These are phyloP conservation scores for Zygoascus hellenicus DNA, from an alignment of 1,139 yeast species.

Conservation along the genomic window DNA sequence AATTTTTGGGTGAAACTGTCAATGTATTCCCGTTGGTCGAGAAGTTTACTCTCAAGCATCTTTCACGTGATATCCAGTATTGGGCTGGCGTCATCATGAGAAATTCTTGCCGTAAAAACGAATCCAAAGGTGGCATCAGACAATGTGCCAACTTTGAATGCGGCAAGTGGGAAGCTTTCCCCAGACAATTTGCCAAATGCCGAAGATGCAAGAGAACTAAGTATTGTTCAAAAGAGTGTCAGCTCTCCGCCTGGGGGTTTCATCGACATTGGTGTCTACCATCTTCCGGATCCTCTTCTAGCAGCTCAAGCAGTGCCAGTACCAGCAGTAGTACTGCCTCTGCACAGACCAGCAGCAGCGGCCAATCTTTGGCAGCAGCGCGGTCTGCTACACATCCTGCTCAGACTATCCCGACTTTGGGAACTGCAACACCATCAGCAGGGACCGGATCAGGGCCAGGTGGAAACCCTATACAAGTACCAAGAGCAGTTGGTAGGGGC, in stretches of 20 bases:
- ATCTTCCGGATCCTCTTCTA: slow-evolving; percentile 23
- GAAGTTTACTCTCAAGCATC: slow-evolving; percentile 70
- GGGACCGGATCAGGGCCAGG: background rate
- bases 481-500: slow-evolving; percentile 1
- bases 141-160: slow-evolving; percentile 93
- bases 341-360: slow-evolving; percentile 10
- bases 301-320: slow-evolving; percentile 15
- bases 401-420: too few species aligned
- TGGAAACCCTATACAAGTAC: background rate
- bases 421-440: background rate
- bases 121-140: slow-evolving; percentile 77
- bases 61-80: slow-evolving; percentile 72
- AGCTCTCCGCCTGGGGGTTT: slow-evolving; percentile 83
- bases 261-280: slow-evolving; percentile 93
- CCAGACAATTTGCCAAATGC: slow-evolving; percentile 91
- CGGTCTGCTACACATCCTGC: slow-evolving; percentile 7
- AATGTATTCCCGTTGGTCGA: slow-evolving; percentile 90
- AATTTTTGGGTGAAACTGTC: slow-evolving; percentile 43
- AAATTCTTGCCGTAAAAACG: slow-evolving; percentile 89
- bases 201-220: slow-evolving; percentile 90
- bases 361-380: slow-evolving; percentile 11
- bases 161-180: slow-evolving; percentile 91
- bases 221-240: slow-evolving; percentile 91
- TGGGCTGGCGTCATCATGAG: slow-evolving; percentile 98
- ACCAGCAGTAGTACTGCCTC: slow-evolving; percentile 6